These are phyloP conservation scores for Wickerhamiella infanticola DNA, from an alignment of 1,139 yeast species.

Conservation along the genomic window DNA sequence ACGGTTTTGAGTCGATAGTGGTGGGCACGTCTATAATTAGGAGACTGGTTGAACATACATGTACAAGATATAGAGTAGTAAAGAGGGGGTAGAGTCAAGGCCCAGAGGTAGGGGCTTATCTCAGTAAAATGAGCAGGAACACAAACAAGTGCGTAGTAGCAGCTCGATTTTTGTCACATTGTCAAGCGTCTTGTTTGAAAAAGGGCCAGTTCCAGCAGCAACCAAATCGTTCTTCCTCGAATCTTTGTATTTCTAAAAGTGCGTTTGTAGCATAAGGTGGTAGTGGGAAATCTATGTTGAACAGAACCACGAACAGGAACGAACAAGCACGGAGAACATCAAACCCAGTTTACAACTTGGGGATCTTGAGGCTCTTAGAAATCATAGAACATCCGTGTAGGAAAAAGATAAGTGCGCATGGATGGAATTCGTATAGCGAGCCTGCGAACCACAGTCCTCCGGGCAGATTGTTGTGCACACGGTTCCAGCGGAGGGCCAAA, in stretches of 20 bases:
- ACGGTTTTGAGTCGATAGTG: neutral
- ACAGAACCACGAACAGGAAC: too few species aligned
- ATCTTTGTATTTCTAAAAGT: too few species aligned
- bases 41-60: neutral
- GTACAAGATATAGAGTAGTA: neutral
- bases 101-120: too few species aligned
- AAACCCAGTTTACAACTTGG: conserved; percentile 35
- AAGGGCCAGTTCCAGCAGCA: too few species aligned
- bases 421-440: conserved; percentile 57
- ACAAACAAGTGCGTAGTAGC: too few species aligned
- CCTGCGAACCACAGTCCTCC: conserved; percentile 44
- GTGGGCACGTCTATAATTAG: neutral
- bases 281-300: too few species aligned
- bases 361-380: conserved; percentile 77
- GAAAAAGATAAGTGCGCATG: conserved; percentile 46
- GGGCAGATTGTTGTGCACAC: conserved; percentile 38
- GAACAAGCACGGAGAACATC: too few species aligned
- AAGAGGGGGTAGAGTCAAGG: neutral
- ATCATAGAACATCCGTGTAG: conserved; percentile 85
- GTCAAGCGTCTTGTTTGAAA: too few species aligned
- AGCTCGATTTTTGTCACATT: too few species aligned
- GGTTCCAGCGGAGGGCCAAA: conserved; percentile 32
- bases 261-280: too few species aligned
- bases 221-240: too few species aligned
- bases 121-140: too few species aligned